Conservation (phyloP, 345 rosid genomes). For the Sisymbrium altissimum region DNA sequence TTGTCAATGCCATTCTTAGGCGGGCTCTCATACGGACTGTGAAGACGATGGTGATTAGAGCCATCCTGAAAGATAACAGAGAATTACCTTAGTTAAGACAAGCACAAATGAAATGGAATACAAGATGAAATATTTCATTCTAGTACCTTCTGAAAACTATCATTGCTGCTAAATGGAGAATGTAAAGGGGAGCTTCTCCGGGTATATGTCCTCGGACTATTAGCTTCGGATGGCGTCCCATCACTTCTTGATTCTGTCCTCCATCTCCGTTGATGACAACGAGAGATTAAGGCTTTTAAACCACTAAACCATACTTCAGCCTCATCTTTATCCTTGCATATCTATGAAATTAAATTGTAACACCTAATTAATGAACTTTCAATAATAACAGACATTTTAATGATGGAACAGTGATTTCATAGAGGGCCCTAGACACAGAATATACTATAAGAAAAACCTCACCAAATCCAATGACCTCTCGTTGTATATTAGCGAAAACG, state of each 20-base stretch:
- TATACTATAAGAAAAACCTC: constrained; percentile 27
- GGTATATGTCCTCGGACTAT: constrained; percentile 86
- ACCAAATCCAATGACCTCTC: constrained; percentile 97
- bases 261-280: constrained; percentile 37
- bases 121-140: not conserved
- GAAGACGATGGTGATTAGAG: constrained; percentile 66
- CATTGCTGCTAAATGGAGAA: constrained; percentile 72
- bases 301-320: constrained; percentile 71
- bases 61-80: constrained; percentile 52
- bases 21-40: constrained; percentile 92
- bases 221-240: constrained; percentile 56
- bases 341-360: constrained; percentile 29
- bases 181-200: constrained; percentile 89
- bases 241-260: constrained; percentile 46
- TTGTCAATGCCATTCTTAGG: constrained; percentile 85
- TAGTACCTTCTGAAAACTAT: constrained; percentile 81
- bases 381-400: constrained; percentile 4
- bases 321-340: constrained; percentile 76
- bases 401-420: constrained; percentile 1
- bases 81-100: constrained; percentile 4
- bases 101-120: not conserved
- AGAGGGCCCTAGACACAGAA: not conserved
- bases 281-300: constrained; percentile 48
- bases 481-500: constrained; percentile 89
- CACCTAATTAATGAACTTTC: constrained; percentile 7